Conservation (phyloP, 2,329 filamentous ascomycete species). For the Talaromyces islandicus region DNA sequence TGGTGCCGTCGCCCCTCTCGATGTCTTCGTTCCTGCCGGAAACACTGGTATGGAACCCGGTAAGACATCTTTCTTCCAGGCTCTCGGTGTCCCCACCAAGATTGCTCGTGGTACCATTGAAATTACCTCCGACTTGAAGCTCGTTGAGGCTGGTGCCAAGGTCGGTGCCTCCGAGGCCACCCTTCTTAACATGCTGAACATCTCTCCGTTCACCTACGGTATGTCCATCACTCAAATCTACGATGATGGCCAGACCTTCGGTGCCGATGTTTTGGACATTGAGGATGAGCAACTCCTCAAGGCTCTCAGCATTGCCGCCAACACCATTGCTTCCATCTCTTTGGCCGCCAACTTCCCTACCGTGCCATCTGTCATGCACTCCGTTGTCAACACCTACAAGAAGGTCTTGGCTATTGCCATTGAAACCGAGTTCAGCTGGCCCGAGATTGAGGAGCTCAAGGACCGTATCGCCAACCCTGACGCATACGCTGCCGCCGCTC, state of each 20-base stretch:
- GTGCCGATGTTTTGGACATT: slow-evolving; percentile 80
- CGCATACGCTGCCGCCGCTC: slow-evolving; percentile 80
- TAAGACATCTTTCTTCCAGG: slow-evolving; percentile 99
- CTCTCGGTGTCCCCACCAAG: slow-evolving; percentile 99
- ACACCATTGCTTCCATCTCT: slow-evolving; percentile 83
- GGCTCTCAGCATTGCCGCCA: slow-evolving; percentile 72
- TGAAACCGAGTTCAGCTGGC: slow-evolving; percentile 87
- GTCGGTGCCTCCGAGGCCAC: slow-evolving; percentile 98
- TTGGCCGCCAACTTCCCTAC: slow-evolving; percentile 94
- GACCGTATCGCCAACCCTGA: slow-evolving; percentile 99
- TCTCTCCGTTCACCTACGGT: slow-evolving; percentile 99
- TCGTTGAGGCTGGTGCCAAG: slow-evolving; percentile 86
- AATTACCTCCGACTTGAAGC: slow-evolving; percentile 97
- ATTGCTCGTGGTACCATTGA: slow-evolving; percentile 99
- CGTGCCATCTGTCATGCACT: slow-evolving; percentile 93
- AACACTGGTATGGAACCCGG: slow-evolving; percentile 99
- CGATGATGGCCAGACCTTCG: slow-evolving; percentile 93
- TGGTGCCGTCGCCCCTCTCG: slow-evolving; percentile 86
- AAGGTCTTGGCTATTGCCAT: slow-evolving; percentile 81
- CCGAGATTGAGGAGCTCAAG: slow-evolving; percentile 96
- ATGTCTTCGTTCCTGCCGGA: slow-evolving; percentile 93
- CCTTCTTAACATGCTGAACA: slow-evolving; percentile 99
- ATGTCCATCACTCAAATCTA: slow-evolving; percentile 96
- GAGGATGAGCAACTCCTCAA: slow-evolving; percentile 89
- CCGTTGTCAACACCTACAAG: slow-evolving; percentile 96